Evolutionary conservation across 169 alveolate species (phyloP).

Genomic region (Ichthyophthirius multifiliis): DNA sequence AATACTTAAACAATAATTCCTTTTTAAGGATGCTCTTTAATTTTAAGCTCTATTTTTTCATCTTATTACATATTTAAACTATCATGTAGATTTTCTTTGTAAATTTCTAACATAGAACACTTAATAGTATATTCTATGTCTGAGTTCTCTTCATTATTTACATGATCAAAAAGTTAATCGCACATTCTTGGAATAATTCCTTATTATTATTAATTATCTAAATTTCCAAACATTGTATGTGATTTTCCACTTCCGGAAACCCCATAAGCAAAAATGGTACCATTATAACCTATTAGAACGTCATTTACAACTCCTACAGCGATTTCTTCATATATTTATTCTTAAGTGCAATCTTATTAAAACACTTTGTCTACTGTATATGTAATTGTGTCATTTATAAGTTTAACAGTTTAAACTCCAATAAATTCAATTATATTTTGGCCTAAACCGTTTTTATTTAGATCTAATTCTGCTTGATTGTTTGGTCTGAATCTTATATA

Average conservation of each 20-base stretch:
- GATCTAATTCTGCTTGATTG: slow-evolving; percentile 17
- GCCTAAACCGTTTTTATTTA: slow-evolving; percentile 13
- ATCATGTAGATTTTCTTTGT: slow-evolving; percentile 81
- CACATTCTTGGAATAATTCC: slow-evolving; percentile 80
- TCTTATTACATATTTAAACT: slow-evolving; percentile 59
- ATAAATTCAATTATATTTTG: slow-evolving; percentile 11
- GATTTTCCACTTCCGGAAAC: slow-evolving; percentile 81
- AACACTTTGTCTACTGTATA: slow-evolving; percentile 75
- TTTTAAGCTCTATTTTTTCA: slow-evolving; percentile 62
- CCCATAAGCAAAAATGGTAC: slow-evolving; percentile 75
- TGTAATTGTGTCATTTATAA: slow-evolving; percentile 19
- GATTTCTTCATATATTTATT: slow-evolving; percentile 48
- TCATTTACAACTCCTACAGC: slow-evolving; percentile 67
- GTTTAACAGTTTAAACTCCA: slow-evolving; percentile 10
- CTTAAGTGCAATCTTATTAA: background rate
- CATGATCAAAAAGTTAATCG: slow-evolving; percentile 60
- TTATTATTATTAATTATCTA: slow-evolving; percentile 53
- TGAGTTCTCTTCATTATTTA: slow-evolving; percentile 66
- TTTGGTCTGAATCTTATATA: slow-evolving; percentile 50
- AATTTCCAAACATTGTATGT: slow-evolving; percentile 85
- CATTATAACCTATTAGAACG: slow-evolving; percentile 69
- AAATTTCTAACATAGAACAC: slow-evolving; percentile 81
- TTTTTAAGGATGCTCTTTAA: slow-evolving; percentile 72
- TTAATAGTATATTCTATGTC: slow-evolving; percentile 72
- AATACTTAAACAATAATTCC: slow-evolving; percentile 71